phyloP scores from a whole-genome alignment of 768 basidiomycete species.

The Hypsizygus marmoreus region DNA sequence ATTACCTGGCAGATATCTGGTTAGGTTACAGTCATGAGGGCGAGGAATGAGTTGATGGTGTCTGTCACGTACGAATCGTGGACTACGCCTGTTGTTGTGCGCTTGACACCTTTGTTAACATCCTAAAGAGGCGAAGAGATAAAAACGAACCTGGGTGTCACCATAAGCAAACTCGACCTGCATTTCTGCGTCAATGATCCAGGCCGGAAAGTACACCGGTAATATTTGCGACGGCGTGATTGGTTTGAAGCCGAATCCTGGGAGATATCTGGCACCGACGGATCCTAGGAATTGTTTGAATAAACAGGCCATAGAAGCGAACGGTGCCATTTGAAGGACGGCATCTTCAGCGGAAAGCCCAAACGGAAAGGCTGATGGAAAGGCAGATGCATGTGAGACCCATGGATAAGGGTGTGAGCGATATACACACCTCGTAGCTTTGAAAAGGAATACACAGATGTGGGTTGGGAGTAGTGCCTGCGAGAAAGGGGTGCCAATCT shows the following conservation, averaged over 20 bases:
- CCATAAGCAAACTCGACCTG: slow-evolving; percentile 35
- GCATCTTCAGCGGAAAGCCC: slow-evolving; percentile 47
- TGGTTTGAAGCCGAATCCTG: slow-evolving; percentile 37
- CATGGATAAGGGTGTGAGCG: slow-evolving; percentile 1
- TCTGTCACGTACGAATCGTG: slow-evolving; percentile 48
- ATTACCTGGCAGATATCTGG: slow-evolving; percentile 49
- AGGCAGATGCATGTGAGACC: background rate
- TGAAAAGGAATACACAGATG: slow-evolving; percentile 28
- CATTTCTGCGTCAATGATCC: slow-evolving; percentile 60
- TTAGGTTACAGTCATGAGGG: slow-evolving; percentile 16
- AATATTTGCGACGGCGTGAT: slow-evolving; percentile 47
- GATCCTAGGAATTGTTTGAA: slow-evolving; percentile 28
- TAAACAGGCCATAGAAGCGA: slow-evolving; percentile 26
- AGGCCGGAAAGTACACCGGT: slow-evolving; percentile 63
- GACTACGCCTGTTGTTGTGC: slow-evolving; percentile 35
- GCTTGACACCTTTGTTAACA: slow-evolving; percentile 19
- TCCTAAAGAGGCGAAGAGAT: background rate
- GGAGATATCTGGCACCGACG: slow-evolving; percentile 37
- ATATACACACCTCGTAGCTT: slow-evolving; percentile 37
- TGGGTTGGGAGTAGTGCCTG: slow-evolving; percentile 9
- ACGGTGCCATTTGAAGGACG: slow-evolving; percentile 36
- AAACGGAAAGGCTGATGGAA: slow-evolving; percentile 51
- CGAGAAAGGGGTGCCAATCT: slow-evolving; percentile 4
- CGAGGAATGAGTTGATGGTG: slow-evolving; percentile 1
- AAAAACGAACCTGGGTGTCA: slow-evolving; percentile 25